Evolutionary conservation across 352 stramenopile species (phyloP), one percentile per base, ranked within the genome.

Genomic region (Ochromonadaceae sp.): DNA sequence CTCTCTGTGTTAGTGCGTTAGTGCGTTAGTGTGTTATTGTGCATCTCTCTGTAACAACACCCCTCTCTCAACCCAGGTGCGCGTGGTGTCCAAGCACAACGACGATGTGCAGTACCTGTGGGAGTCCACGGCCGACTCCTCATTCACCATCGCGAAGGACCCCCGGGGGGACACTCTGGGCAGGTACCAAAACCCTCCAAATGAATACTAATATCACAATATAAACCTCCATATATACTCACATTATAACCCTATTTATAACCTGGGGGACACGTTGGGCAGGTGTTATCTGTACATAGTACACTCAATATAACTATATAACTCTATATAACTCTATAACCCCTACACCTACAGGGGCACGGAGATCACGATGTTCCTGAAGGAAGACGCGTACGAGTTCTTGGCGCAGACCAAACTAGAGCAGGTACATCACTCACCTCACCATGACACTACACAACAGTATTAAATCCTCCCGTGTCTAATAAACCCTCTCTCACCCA

Each of bases 341-440:
- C 40, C 20, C 20, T 20, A 46, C 40, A 20, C 20, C 20, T 67
- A 74, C 10, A 85, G 92, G 34, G 94, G 94, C 60, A 98, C 93
- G 10, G 89, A 98, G 79, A 98, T 99, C 77, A 98, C 89, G 48
- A 79, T 99, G 44, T 95, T 95, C 72, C 81, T 99, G 17, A 98
- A 98, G 78, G 88, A 97, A 67, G 93, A 99, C 70, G 89, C 91
- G 14, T 78, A 81, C 22, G 89, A 98, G 76, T 98, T 97, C 76
- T 73, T 93, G 36, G 83, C 93, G 56, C 78, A 95, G 66, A 74
- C 88, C 67, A 91, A 91, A 67, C 81, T 99, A 52, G 90, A 96
- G 73, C 71, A 78, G 12, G n/a, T n/a, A n/a, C n/a, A n/a, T n/a
- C n/a, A n/a, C n/a, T n/a, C n/a, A n/a, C n/a, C n/a, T n/a, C n/a